Percentiles rank a stretch among this genome's conserved stretches.
Conservation (phyloP, 352 stramenopile species). For the Hyaloperonospora arabidopsidis region DNA sequence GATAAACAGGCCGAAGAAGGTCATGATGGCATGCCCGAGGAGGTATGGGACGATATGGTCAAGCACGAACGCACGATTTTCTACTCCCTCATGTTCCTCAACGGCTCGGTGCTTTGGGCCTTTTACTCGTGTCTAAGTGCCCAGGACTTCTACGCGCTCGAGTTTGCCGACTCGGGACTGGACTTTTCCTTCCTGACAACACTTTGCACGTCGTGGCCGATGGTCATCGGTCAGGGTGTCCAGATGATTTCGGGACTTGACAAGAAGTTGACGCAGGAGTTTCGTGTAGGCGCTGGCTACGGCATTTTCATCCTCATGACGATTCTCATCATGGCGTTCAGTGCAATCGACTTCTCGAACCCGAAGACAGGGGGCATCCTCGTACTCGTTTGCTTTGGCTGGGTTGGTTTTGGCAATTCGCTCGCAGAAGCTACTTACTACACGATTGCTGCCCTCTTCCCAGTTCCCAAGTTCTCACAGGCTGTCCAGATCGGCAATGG, state of each 20-base stretch:
- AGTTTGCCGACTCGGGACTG: constrained; percentile 42
- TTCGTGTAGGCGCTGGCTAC: constrained; percentile 45
- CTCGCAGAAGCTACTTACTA: constrained; percentile 56
- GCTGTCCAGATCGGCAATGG: constrained; percentile 58
- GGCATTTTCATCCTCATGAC: constrained; percentile 44
- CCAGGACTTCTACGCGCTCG: constrained; percentile 48
- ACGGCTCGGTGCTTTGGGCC: constrained; percentile 59
- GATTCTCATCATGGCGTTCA: constrained; percentile 62
- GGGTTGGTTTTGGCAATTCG: constrained; percentile 47
- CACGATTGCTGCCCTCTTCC: constrained; percentile 49
- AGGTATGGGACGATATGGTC: constrained; percentile 53
- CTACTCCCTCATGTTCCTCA: constrained; percentile 64
- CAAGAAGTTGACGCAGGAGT: constrained; percentile 39
- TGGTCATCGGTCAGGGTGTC: constrained; percentile 40
- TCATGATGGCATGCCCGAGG: constrained; percentile 43
- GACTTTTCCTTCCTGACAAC: constrained; percentile 68
- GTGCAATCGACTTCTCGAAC: constrained; percentile 38
- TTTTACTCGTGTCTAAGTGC: constrained; percentile 71
- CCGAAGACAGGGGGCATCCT: constrained; percentile 40
- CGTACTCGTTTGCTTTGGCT: constrained; percentile 47
- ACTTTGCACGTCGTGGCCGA: constrained; percentile 48
- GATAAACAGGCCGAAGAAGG: constrained; percentile 14
- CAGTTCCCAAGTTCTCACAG: constrained; percentile 56
- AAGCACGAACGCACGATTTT: constrained; percentile 48
- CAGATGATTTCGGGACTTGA: constrained; percentile 55